phyloP scores from a whole-genome alignment of 305 asterid genomes.

The Solanum hybrid region DNA sequence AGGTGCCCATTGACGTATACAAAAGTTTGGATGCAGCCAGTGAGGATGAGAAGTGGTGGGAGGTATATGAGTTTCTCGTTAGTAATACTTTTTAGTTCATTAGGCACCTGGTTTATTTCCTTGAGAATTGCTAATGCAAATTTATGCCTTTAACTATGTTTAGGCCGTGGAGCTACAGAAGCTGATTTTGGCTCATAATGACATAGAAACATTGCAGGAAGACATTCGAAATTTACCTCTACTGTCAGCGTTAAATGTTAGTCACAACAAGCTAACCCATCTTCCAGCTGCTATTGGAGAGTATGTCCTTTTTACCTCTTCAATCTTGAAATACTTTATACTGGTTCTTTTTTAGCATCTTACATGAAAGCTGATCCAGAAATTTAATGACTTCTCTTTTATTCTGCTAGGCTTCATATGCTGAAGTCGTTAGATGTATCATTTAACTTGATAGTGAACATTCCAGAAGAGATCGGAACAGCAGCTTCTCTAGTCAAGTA shows the following conservation, averaged over 20 bases:
- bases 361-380: not conserved
- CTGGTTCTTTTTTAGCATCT: constrained; percentile 7
- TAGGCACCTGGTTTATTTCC: not conserved
- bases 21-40: constrained; percentile 70
- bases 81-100: not conserved
- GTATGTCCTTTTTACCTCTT: constrained; percentile 32
- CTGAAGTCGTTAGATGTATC: constrained; percentile 79
- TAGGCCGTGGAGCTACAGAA: constrained; percentile 94
- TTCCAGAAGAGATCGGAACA: constrained; percentile 81
- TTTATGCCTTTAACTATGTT: not conserved
- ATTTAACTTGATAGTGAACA: constrained; percentile 42
- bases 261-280: constrained; percentile 68
- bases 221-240: constrained; percentile 69
- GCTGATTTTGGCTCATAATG: constrained; percentile 88
- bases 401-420: constrained; percentile 57
- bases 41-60: constrained; percentile 98
- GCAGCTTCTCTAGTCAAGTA: constrained; percentile 81
- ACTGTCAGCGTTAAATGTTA: constrained; percentile 60
- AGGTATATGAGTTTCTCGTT: constrained; percentile 35
- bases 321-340: not conserved
- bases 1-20: constrained; percentile 80
- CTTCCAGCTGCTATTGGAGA: constrained; percentile 94
- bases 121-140: not conserved
- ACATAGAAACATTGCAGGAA: constrained; percentile 66
- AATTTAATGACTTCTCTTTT: not conserved